Evolutionary conservation across 306 rosid species (phyloP), one percentile per base, ranked within the genome.

Genomic region (Fagus sylvatica): DNA sequence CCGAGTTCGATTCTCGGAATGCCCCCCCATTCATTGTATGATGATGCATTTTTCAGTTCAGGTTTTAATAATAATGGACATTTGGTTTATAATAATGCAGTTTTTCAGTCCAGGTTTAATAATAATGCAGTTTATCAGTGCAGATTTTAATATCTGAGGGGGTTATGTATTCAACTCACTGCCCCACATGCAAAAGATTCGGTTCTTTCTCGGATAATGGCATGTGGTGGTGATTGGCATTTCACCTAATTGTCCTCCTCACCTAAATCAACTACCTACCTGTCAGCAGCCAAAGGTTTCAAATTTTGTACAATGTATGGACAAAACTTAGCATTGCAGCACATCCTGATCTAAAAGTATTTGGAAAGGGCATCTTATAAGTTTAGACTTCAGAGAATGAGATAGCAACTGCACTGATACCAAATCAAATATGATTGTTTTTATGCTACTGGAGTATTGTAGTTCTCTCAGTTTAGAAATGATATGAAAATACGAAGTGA

Each of bases 1-100:
- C 84, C 89, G 82, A 81, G 81, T 80, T 79, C 74, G 53, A 83
- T 85, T 88, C 89, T 80, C 75, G 81, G 84, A 83, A 83, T 80
- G 89, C n/a, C n/a, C n/a, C 82, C 83, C 89, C 76, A 8, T 17
- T 32, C 2, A n/a, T n/a, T n/a, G n/a, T n/a, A n/a, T n/a, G n/a
- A n/a, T n/a, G n/a, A n/a, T n/a, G n/a, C n/a, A n/a, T n/a, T 40
- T 11, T 34, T 48, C 12, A 9, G 7, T 2, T n/a, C 48, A 57
- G 7, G 8, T 2, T 39, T 5, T 53, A 62, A 4, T 11, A n/a
- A 34, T 41, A 3, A 32, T n/a, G n/a, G n/a, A n/a, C n/a, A n/a
- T n/a, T n/a, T n/a, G n/a, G n/a, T n/a, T n/a, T n/a, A n/a, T n/a
- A n/a, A n/a, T n/a, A n/a, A n/a, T n/a, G n/a, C n/a, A 43, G 40